Conservation (phyloP, 176 grass and related monocot genomes). For the Triticum aestivum region IWGSC_CS_RefSeq_v2.1 NC_057799.1:519323324-519323823, state of each 20-base stretch:
- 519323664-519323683: background rate
- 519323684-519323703: background rate
- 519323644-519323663: background rate
- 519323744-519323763: background rate
- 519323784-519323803: no score
- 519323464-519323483: conserved; percentile 20
- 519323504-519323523: background rate
- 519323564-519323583: conserved; percentile 16
- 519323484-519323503: conserved; percentile 31
- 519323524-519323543: conserved; percentile 1
- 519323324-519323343: background rate
- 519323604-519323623: background rate
- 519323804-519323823: no score
- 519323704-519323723: background rate
- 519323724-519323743: background rate
- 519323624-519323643: background rate
- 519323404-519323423: conserved; percentile 14
- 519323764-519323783: background rate
- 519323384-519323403: background rate
- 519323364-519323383: conserved; percentile 17
- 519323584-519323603: background rate
- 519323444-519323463: background rate
- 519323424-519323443: conserved; percentile 15
- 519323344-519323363: conserved; percentile 11
- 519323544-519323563: background rate